Percentiles rank a stretch among this genome's conserved stretches.
Evolutionary conservation across 805 yeast species (phyloP).

Genomic region (Lipomyces kockii): DNA sequence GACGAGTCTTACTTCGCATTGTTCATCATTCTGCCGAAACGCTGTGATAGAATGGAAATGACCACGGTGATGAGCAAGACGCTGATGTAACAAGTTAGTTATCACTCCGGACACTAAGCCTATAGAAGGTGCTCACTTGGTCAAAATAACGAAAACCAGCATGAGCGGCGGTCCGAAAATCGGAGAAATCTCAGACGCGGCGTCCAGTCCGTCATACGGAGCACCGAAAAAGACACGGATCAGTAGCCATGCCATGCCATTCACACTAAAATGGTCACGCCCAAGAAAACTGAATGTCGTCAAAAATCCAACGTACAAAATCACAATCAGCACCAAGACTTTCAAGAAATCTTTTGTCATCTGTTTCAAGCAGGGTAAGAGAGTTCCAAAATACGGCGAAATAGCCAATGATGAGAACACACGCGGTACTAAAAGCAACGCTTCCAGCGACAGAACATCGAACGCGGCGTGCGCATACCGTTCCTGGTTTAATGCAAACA

Average conservation of each 20-base stretch:
- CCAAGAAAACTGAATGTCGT: conserved; percentile 45
- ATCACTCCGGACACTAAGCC: neutral
- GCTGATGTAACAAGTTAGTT: conserved; percentile 14
- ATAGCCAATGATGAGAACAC: conserved; percentile 43
- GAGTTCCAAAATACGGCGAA: conserved; percentile 45
- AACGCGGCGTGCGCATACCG: conserved; percentile 38
- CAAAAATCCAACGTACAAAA: conserved; percentile 44
- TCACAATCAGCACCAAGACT: conserved; percentile 41
- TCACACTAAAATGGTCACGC: conserved; percentile 40
- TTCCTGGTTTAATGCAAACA: conserved; percentile 19
- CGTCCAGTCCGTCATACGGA: conserved; percentile 44
- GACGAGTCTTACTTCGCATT: conserved; percentile 39
- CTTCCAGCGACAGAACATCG: conserved; percentile 43
- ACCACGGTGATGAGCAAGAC: conserved; percentile 44
- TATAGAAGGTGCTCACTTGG: conserved; percentile 16
- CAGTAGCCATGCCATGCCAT: conserved; percentile 44
- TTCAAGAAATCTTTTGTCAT: conserved; percentile 44
- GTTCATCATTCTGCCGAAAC: conserved; percentile 43
- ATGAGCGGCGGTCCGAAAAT: conserved; percentile 44
- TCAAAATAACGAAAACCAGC: conserved; percentile 44
- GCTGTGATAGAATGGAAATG: conserved; percentile 45
- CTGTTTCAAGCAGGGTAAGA: conserved; percentile 44
- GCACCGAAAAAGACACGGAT: conserved; percentile 46
- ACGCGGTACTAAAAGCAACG: conserved; percentile 43
- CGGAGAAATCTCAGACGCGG: conserved; percentile 42